phyloP scores from a whole-genome alignment of 176 grass and related monocot species.

The Aegilops sharonensis region DNA sequence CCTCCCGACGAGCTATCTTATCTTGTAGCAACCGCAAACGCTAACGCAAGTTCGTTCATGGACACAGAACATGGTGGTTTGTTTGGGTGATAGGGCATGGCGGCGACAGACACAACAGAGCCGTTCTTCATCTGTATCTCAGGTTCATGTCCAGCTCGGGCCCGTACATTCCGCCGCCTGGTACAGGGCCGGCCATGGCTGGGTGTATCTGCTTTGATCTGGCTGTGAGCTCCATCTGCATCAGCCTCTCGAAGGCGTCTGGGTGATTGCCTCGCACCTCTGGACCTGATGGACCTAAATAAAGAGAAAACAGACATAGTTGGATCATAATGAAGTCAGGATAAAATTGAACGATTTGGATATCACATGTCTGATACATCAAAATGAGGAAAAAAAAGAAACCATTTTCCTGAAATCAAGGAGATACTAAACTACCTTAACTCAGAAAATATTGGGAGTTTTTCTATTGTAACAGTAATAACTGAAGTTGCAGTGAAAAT shows the following conservation, averaged over 20 bases:
- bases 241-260: constrained; percentile 68
- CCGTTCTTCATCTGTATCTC: constrained; percentile 53
- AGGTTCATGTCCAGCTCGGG: constrained; percentile 62
- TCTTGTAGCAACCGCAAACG: constrained; percentile 21
- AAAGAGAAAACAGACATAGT: neutral
- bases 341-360: neutral
- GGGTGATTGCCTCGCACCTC: constrained; percentile 49
- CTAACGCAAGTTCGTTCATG: constrained; percentile 29
- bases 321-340: neutral
- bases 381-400: neutral
- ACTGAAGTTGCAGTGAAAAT: neutral
- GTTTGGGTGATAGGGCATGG: neutral
- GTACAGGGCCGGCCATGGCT: constrained; percentile 49
- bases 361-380: neutral
- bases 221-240: constrained; percentile 80
- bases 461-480: neutral
- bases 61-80: constrained; percentile 24
- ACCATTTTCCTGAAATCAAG: neutral
- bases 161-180: constrained; percentile 54
- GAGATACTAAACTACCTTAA: no score
- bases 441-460: no score
- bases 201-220: constrained; percentile 69
- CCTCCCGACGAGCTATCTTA: neutral
- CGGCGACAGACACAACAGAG: constrained; percentile 30
- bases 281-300: constrained; percentile 42